phyloP scores from a whole-genome alignment of 208 protist species.

The Angomonas deanei region DNA sequence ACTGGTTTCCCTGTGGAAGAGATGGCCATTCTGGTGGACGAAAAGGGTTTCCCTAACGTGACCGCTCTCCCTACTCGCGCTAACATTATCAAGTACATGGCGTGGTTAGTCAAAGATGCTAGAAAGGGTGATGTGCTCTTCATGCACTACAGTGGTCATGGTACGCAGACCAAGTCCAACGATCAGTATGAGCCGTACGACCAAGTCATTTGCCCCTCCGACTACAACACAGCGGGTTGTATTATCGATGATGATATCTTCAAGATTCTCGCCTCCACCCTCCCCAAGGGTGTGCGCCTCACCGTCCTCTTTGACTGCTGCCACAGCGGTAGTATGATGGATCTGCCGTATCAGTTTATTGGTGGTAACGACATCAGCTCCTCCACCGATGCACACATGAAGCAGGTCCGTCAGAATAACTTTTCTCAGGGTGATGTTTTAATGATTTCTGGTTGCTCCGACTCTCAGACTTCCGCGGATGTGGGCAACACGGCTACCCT shows the following conservation, averaged over 20 bases:
- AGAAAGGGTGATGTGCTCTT: slow-evolving; percentile 73
- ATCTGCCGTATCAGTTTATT: slow-evolving; percentile 72
- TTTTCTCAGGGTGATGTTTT: slow-evolving; percentile 45
- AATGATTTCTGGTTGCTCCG: slow-evolving; percentile 62
- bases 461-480: slow-evolving; percentile 61
- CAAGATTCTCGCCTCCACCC: slow-evolving; percentile 26
- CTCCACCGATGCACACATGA: slow-evolving; percentile 33
- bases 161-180: slow-evolving; percentile 39
- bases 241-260: slow-evolving; percentile 79
- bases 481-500: slow-evolving; percentile 39
- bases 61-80: slow-evolving; percentile 39
- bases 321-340: slow-evolving; percentile 80
- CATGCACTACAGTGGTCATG: slow-evolving; percentile 82
- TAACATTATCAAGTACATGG: slow-evolving; percentile 71
- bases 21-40: slow-evolving; percentile 63
- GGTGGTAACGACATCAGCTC: slow-evolving; percentile 15
- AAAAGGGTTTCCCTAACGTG: slow-evolving; percentile 30
- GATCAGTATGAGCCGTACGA: slow-evolving; percentile 69
- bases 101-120: slow-evolving; percentile 57
- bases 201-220: slow-evolving; percentile 62
- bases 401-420: slow-evolving; percentile 58
- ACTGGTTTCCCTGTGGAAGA: slow-evolving; percentile 38
- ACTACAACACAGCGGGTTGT: slow-evolving; percentile 43
- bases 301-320: slow-evolving; percentile 88
- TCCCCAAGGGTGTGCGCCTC: slow-evolving; percentile 56